phyloP scores from a whole-genome alignment of 2,329 filamentous ascomycete species.

The Aspergillus sp. region DNA sequence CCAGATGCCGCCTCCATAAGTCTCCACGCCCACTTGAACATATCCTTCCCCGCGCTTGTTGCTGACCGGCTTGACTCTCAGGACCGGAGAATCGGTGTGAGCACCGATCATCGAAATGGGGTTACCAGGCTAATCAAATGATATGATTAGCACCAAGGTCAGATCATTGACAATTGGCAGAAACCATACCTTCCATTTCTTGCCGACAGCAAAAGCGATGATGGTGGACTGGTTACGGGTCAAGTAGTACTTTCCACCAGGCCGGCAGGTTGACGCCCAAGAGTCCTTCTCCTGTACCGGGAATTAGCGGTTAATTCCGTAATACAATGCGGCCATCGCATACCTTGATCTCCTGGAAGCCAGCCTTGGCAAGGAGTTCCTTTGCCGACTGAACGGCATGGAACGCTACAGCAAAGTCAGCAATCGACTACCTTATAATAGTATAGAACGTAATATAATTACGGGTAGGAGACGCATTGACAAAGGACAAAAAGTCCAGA shows the following conservation, averaged over 20 bases:
- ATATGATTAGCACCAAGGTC: background rate
- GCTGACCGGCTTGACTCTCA: constrained; percentile 91
- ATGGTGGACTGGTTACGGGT: constrained; percentile 92
- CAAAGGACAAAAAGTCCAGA: constrained; percentile 86
- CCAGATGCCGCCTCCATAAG: constrained; percentile 95
- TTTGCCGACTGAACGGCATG: constrained; percentile 85
- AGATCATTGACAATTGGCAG: background rate
- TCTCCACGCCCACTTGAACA: constrained; percentile 92
- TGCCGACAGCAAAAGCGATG: constrained; percentile 87
- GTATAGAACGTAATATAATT: constrained; percentile 35
- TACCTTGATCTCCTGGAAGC: constrained; percentile 81
- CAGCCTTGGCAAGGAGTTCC: constrained; percentile 74
- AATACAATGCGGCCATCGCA: background rate
- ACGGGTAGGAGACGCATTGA: constrained; percentile 95
- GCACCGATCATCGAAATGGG: constrained; percentile 90
- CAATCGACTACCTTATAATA: no score
- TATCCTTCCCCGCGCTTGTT: constrained; percentile 86
- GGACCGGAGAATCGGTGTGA: constrained; percentile 90
- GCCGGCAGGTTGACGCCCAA: constrained; percentile 76
- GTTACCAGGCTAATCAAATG: constrained; percentile 67
- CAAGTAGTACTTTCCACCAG: constrained; percentile 93
- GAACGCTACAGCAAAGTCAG: constrained; percentile 65
- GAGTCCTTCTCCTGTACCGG: constrained; percentile 72
- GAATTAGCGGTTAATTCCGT: background rate
- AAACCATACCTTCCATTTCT: constrained; percentile 69